phyloP scores from a whole-genome alignment of 1,284 basidiomycete species.

The Sporisorium graminicola region DNA sequence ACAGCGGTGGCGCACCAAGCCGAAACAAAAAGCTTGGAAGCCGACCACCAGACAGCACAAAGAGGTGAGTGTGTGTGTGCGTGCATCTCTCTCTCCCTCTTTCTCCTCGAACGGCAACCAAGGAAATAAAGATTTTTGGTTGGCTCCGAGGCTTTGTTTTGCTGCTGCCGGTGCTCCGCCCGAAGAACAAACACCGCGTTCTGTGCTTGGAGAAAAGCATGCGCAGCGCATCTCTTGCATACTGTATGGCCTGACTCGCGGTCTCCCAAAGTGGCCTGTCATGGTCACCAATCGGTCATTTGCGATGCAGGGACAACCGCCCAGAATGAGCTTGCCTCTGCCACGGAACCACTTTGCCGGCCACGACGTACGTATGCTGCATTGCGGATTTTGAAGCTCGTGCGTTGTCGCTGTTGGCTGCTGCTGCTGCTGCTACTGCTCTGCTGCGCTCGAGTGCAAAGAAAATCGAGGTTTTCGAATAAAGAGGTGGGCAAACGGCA shows the following conservation, averaged over 20 bases:
- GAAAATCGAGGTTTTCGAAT: neutral
- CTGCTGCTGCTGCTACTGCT: too few relatives aligned
- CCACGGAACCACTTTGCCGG: slow-evolving; percentile 12
- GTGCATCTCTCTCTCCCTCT: too few relatives aligned
- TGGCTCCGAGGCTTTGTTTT: neutral
- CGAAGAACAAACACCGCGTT: neutral
- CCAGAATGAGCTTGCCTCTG: too few relatives aligned
- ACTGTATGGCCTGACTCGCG: neutral
- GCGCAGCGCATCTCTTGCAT: neutral
- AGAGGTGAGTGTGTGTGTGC: too few relatives aligned
- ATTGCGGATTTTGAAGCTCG: neutral
- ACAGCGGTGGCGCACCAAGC: neutral
- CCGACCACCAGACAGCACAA: neutral
- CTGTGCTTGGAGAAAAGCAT: too few relatives aligned
- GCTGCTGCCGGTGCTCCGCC: neutral
- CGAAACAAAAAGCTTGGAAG: neutral
- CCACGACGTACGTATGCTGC: too few relatives aligned
- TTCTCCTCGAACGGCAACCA: neutral
- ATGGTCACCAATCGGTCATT: too few relatives aligned
- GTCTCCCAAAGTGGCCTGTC: neutral
- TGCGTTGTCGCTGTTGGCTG: neutral
- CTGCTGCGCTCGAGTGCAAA: too few relatives aligned
- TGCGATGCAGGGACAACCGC: too few relatives aligned
- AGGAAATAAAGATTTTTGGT: neutral
- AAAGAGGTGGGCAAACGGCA: neutral